Conservation (phyloP, 345 rosid genomes). For the Syzygium grande region DNA sequence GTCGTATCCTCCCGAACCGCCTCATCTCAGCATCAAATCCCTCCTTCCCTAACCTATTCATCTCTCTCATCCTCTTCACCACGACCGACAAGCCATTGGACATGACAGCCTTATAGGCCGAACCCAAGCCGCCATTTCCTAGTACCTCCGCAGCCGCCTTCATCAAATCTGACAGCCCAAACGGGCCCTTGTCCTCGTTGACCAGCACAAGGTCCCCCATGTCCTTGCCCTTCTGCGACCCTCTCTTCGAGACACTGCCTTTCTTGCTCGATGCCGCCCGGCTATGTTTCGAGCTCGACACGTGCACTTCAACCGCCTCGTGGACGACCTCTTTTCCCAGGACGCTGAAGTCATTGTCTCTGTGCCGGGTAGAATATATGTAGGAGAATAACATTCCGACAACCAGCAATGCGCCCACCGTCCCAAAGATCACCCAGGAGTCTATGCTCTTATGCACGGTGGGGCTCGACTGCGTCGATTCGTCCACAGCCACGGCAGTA, state of each 20-base stretch:
- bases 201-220: constrained; percentile 48
- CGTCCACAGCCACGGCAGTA: not conserved
- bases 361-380: constrained; percentile 7
- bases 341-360: constrained; percentile 30
- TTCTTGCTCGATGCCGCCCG: constrained; percentile 17
- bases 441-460: not conserved
- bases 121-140: constrained; percentile 83
- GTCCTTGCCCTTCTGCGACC: constrained; percentile 4
- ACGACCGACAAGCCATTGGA: constrained; percentile 61
- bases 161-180: constrained; percentile 78
- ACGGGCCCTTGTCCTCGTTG: constrained; percentile 50
- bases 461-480: not conserved
- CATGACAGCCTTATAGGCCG: constrained; percentile 85
- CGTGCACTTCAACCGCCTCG: constrained; percentile 23
- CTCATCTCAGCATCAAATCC: constrained; percentile 65
- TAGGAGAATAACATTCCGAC: constrained; percentile 15
- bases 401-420: not conserved
- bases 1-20: constrained; percentile 48
- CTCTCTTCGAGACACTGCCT: constrained; percentile 23
- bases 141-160: constrained; percentile 87
- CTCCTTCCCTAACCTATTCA: constrained; percentile 51
- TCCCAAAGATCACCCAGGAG: not conserved
- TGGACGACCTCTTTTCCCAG: constrained; percentile 36
- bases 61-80: constrained; percentile 80
- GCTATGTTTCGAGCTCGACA: constrained; percentile 19